Evolutionary conservation across 768 basidiomycete species (phyloP), one percentile per base, ranked within the genome.

Genomic region (Hericium rajendrae): DNA sequence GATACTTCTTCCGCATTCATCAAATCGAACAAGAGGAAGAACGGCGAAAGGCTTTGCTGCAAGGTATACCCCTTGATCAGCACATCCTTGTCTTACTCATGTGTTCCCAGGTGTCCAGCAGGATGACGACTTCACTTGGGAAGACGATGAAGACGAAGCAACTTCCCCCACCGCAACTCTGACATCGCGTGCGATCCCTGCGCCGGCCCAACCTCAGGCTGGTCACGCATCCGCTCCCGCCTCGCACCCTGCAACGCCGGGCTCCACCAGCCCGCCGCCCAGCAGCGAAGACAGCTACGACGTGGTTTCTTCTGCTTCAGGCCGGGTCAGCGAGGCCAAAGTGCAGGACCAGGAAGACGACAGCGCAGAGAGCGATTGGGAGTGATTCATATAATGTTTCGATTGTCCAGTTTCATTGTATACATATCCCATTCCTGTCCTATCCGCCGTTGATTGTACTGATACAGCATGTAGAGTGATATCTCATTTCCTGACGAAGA

Each of bases 41-140:
- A 64, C 83, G 84, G 59, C 82, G 93, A 57, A 89, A 87, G 68
- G 83, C 82, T 37, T 71, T 94, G 38, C 72, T 94, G 38, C 78
- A 83, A 75, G 83, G 92, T 86, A 65, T 18, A 74, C 16, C 11
- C 24, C 15, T 13, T 24, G 10, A 13, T 63, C 12, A 55, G 53
- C 52, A n/a, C 13, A 28, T 48, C 48, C 15, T 20, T 46, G 28
- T 32, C 10, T 55, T 54, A 32, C 62, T 38, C 11, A 51, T 48
- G 52, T 58, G 52, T 57, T 60, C 3, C 18, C 40, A 85, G 83
- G 78, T n/a, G 69, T 74, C 8, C 82, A 86, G 57, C 81, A 78
- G 26, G 93, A 95, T 48, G 93, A 94, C 38, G 86, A 91, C 58
- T 93, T 95, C 70, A 88, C 82, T 64, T 95, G 92, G 92, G 92